Conservation (phyloP, 1,284 basidiomycete genomes). For the Sphaerobolus stellatus region DNA sequence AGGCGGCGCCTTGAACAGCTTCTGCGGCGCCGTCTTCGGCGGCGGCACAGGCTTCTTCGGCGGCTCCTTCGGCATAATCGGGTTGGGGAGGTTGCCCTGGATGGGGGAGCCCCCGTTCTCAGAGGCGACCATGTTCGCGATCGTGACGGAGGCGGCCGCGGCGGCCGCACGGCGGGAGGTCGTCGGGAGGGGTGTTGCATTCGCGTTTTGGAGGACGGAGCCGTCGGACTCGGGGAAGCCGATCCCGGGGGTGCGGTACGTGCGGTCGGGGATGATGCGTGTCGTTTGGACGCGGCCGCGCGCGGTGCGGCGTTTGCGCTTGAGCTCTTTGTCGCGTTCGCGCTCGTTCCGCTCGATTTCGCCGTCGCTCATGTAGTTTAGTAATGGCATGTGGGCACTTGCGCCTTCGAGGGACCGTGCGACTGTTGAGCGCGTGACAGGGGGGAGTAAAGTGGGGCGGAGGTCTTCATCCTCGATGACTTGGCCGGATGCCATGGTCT, state of each 20-base stretch:
- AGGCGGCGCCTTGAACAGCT: constrained; percentile 69
- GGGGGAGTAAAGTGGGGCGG: constrained; percentile 84
- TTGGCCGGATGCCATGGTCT: constrained; percentile 86
- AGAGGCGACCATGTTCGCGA: constrained; percentile 81
- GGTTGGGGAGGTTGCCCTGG: constrained; percentile 47
- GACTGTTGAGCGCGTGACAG: constrained; percentile 57
- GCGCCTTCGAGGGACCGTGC: constrained; percentile 76
- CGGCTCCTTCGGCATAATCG: constrained; percentile 38
- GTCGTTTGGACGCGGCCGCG: constrained; percentile 67
- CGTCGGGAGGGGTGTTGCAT: constrained; percentile 61
- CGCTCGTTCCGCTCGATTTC: constrained; percentile 89
- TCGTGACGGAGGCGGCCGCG: constrained; percentile 75
- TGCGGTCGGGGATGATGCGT: constrained; percentile 77
- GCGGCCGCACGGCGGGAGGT: constrained; percentile 76
- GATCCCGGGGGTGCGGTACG: constrained; percentile 84
- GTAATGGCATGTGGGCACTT: constrained; percentile 79
- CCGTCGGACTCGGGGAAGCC: constrained; percentile 79
- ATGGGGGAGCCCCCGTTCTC: constrained; percentile 68
- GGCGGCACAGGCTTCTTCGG: constrained; percentile 54
- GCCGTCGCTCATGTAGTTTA: constrained; percentile 85
- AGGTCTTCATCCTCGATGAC: constrained; percentile 89
- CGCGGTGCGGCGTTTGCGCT: constrained; percentile 82
- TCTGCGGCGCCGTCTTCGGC: constrained; percentile 63
- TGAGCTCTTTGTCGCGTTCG: constrained; percentile 90
- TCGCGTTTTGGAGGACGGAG: constrained; percentile 56